Conservation (phyloP, 345 rosid genomes). For the Sonneratia alba region DNA sequence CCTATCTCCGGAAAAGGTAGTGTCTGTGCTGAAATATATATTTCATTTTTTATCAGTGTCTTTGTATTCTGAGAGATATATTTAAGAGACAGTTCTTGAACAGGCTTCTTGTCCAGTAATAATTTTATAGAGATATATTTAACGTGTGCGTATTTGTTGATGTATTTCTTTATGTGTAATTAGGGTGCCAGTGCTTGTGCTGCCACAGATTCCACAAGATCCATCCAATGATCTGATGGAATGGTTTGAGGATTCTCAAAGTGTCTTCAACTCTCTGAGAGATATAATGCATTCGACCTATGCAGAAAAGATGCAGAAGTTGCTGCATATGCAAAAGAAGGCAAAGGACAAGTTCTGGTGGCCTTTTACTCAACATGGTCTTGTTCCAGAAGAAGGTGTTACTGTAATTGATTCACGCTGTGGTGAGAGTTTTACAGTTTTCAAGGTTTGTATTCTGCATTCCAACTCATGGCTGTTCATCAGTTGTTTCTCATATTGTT, state of each 20-base stretch:
- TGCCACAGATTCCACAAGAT: slow-evolving; percentile 72
- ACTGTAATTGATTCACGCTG: slow-evolving; percentile 87
- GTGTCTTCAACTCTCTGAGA: slow-evolving; percentile 48
- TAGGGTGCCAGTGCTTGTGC: slow-evolving; percentile 84
- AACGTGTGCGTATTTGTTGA: neutral
- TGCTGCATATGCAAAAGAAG: slow-evolving; percentile 58
- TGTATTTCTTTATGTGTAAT: slow-evolving; percentile 3
- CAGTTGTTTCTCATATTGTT: neutral
- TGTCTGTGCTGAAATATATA: neutral
- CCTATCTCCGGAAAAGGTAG: slow-evolving; percentile 69
- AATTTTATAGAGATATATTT: neutral
- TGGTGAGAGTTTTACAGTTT: slow-evolving; percentile 83
- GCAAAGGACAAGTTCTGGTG: slow-evolving; percentile 84
- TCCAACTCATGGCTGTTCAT: neutral
- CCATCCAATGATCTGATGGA: slow-evolving; percentile 67
- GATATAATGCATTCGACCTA: slow-evolving; percentile 48
- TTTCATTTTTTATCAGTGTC: neutral
- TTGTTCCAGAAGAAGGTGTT: slow-evolving; percentile 51
- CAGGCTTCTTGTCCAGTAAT: neutral
- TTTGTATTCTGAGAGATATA: neutral
- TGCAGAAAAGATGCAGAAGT: slow-evolving; percentile 47
- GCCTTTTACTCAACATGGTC: slow-evolving; percentile 95
- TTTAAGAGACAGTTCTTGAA: neutral
- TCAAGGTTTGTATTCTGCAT: slow-evolving; percentile 42
- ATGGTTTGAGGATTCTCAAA: slow-evolving; percentile 61